A percentile compares a stretch with the other conserved stretches of the same genome.
phyloP scores from a whole-genome alignment of 2,329 filamentous ascomycete species.

The Verticillium nonalfalfae region DNA sequence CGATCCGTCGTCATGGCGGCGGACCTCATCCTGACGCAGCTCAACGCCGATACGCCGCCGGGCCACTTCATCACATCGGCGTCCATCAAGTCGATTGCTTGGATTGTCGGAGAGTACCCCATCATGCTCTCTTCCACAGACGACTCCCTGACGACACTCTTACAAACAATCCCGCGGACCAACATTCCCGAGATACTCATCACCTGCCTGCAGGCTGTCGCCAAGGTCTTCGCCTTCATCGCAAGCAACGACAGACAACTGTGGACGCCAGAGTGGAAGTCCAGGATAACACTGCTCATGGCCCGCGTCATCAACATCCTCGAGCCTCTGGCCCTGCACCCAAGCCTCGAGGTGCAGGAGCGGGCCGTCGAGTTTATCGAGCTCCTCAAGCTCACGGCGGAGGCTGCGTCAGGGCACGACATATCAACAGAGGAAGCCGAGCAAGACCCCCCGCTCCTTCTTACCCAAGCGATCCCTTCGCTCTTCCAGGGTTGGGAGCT shows the following conservation, averaged over 20 bases:
- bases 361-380: slow-evolving; percentile 89
- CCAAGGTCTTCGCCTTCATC: slow-evolving; percentile 76
- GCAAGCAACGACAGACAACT: slow-evolving; percentile 55
- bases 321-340: slow-evolving; percentile 73
- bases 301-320: slow-evolving; percentile 76
- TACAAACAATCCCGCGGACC: slow-evolving; percentile 57
- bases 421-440: slow-evolving; percentile 44
- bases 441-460: slow-evolving; percentile 70
- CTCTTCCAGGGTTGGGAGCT: slow-evolving; percentile 83
- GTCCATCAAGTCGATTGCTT: slow-evolving; percentile 70
- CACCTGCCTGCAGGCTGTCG: slow-evolving; percentile 74
- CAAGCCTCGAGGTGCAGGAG: slow-evolving; percentile 90
- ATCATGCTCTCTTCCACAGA: slow-evolving; percentile 64
- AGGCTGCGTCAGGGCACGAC: slow-evolving; percentile 67
- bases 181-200: slow-evolving; percentile 62
- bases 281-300: slow-evolving; percentile 69
- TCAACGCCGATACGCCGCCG: slow-evolving; percentile 43
- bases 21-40: slow-evolving; percentile 63
- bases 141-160: slow-evolving; percentile 64
- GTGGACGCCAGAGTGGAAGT: slow-evolving; percentile 71
- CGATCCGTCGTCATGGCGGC: slow-evolving; percentile 76
- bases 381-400: slow-evolving; percentile 76
- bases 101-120: slow-evolving; percentile 86
- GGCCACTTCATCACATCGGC: slow-evolving; percentile 54
- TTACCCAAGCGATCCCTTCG: slow-evolving; percentile 85